phyloP scores from a whole-genome alignment of 1,139 yeast species.

The Hansenula lynferdii region DNA sequence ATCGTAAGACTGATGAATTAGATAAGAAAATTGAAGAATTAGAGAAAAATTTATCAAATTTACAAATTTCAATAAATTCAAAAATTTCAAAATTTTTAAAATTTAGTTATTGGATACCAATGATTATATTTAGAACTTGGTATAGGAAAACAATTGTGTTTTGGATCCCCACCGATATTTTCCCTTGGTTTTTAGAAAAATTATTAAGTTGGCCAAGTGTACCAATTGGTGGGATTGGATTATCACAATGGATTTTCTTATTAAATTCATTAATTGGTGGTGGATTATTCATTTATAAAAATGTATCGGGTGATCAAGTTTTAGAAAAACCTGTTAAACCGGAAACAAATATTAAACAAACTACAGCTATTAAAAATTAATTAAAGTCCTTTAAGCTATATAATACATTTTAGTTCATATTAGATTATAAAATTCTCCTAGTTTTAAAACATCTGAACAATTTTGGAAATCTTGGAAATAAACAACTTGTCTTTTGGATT shows the following conservation, averaged over 20 bases:
- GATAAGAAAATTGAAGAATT: slow-evolving; percentile 45
- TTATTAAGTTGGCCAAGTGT: slow-evolving; percentile 56
- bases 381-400: background rate
- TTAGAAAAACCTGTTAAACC: background rate
- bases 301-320: background rate
- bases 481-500: slow-evolving; percentile 10
- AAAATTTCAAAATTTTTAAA: slow-evolving; percentile 6
- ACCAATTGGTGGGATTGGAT: slow-evolving; percentile 38
- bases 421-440: slow-evolving; percentile 17
- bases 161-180: slow-evolving; percentile 52
- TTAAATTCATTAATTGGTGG: slow-evolving; percentile 3
- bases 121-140: slow-evolving; percentile 38
- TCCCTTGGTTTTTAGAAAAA: slow-evolving; percentile 58
- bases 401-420: too few relatives aligned
- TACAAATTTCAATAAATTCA: slow-evolving; percentile 21
- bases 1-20: slow-evolving; percentile 62
- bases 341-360: background rate
- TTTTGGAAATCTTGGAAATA: slow-evolving; percentile 18
- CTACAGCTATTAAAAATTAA: background rate
- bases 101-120: slow-evolving; percentile 2
- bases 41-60: slow-evolving; percentile 41
- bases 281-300: background rate
- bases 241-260: slow-evolving; percentile 22
- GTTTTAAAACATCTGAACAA: slow-evolving; percentile 19
- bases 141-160: slow-evolving; percentile 56